A percentile compares a stretch with the other conserved stretches of the same genome.
These are phyloP conservation scores for Backusella sp. DNA, from an alignment of 192 early-diverging fungal species.

Conservation along the genomic window DNA sequence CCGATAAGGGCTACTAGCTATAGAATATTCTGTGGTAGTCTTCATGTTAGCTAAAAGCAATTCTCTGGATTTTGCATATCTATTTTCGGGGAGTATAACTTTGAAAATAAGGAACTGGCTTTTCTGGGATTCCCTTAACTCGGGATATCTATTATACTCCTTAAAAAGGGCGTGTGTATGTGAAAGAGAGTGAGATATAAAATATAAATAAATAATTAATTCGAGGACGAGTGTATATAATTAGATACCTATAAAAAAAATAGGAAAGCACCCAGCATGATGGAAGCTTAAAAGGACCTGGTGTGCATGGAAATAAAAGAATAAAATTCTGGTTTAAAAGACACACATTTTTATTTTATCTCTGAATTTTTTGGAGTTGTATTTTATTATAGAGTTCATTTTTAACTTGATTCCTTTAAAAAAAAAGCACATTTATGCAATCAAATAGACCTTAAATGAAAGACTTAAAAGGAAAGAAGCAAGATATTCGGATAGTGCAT, in stretches of 20 bases:
- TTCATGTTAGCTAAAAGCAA: not conserved
- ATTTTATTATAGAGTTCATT: too few species aligned
- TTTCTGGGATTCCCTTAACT: not conserved
- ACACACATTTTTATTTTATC: not conserved
- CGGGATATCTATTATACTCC: not conserved
- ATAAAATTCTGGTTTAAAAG: not conserved
- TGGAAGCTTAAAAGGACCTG: not conserved
- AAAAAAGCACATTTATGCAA: not conserved
- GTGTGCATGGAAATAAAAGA: not conserved
- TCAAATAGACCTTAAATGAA: not conserved
- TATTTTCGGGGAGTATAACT: not conserved
- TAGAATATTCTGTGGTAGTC: not conserved
- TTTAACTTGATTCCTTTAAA: too few species aligned
- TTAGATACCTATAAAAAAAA: not conserved
- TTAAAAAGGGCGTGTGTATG: not conserved
- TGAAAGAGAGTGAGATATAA: not conserved
- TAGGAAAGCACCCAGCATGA: not conserved
- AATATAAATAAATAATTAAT: not conserved
- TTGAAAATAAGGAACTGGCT: not conserved
- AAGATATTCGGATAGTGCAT: slow-evolving; percentile 1
- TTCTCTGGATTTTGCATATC: slow-evolving; percentile 5
- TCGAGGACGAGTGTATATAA: not conserved
- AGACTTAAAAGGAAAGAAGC: not conserved
- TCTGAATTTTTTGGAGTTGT: not conserved
- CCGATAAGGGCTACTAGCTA: not conserved